Evolutionary conservation across 1,139 yeast species (phyloP).

Genomic region (Lodderomyces margitis): DNA sequence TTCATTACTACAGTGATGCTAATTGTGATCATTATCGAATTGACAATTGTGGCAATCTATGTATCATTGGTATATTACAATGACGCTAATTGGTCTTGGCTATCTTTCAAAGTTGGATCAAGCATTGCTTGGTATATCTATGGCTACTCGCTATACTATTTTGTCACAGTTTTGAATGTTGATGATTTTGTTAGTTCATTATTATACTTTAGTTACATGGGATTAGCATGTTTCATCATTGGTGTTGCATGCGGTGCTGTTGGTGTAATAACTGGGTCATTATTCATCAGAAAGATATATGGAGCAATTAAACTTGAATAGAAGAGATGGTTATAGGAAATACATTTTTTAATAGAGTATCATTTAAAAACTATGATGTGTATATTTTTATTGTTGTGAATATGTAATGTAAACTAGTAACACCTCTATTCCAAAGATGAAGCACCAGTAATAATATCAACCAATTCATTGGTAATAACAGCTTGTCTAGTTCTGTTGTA

Average conservation of each 20-base stretch:
- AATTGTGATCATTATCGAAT: constrained; percentile 63
- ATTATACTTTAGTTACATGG: constrained; percentile 70
- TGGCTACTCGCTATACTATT: constrained; percentile 67
- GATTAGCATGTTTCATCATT: constrained; percentile 59
- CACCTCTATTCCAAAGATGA: constrained; percentile 79
- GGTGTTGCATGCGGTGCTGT: constrained; percentile 77
- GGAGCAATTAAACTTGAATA: constrained; percentile 59
- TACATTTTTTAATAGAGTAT: not conserved
- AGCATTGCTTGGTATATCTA: constrained; percentile 71
- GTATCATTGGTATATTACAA: constrained; percentile 56
- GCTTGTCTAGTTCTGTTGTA: constrained; percentile 99
- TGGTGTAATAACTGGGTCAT: constrained; percentile 63
- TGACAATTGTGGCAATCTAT: constrained; percentile 71
- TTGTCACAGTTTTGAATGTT: constrained; percentile 52
- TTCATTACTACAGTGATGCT: constrained; percentile 60
- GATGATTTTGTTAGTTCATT: constrained; percentile 69
- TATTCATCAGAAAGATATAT: constrained; percentile 59
- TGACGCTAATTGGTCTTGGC: constrained; percentile 83
- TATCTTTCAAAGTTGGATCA: constrained; percentile 69
- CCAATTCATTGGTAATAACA: constrained; percentile 98
- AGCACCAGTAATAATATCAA: constrained; percentile 99
- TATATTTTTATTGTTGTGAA: not conserved
- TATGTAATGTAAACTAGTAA: not conserved
- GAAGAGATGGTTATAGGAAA: too few species aligned
- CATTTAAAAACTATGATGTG: too few species aligned